Base-by-base conservation (phyloP, 495 filamentous ascomycete genomes). In the Neurospora sp. region DNA sequence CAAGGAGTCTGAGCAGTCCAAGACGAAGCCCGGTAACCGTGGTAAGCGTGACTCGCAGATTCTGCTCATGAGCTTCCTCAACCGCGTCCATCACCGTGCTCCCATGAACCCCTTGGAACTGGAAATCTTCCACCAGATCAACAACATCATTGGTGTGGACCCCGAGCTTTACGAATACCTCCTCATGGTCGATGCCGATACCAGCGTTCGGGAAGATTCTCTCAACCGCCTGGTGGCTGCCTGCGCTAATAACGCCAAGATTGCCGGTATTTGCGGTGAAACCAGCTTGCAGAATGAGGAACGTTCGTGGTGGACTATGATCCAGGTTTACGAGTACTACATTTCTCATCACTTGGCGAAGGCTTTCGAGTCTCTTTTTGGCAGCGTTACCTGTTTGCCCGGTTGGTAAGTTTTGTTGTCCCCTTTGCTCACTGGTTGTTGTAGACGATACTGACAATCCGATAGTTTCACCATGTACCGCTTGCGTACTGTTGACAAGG, bases 71-170 rank as follows among this genome's bases (percentile, higher is more conserved):
- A 91, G 89, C 80, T 98, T 99, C 88, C 88, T 99, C 76, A 98
- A 98, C 83, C 94, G 96, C 69, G 95, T 99, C 18, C 96, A 99
- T 80, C 92, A 99, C 80, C 93, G 94, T 72, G 84, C 91, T 5
- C 89, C 95, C 6, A 99, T 99, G 96, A 93, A 89, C 53, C 96
- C 96, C 10, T 90, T 99, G 35, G 95, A 99, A 81, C 87, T 99
- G 27, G 96, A 99, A 80, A 95, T 98, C 85, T 97, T 97, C 86
- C 95, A 99, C 76, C 96, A 99, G 80, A 95, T 99, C 85, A 97
- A 97, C 84, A 99, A 99, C 79, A 92, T 99, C 77, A 99, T 99
- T 75, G 96, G 96, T 74, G 96, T 99, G 38, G 94, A 99, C 76
- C 96, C 96, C 22, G 94, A 97, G 79, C 88, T 99, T 9, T 99